Evolutionary conservation across 2,329 filamentous ascomycete genomes (phyloP).

Genomic region (Colletotrichum sp.): DNA sequence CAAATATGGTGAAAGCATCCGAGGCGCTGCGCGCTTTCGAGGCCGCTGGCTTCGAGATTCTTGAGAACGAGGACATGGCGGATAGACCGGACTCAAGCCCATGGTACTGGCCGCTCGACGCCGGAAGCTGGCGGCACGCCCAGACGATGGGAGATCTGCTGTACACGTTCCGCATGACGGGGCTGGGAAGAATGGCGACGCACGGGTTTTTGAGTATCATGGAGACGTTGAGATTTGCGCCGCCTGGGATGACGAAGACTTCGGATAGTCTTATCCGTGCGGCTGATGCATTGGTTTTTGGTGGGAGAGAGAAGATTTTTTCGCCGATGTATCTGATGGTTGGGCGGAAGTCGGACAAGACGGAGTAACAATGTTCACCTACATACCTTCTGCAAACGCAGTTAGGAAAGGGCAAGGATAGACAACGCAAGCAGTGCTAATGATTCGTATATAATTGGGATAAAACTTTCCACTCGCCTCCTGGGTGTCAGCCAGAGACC

Average conservation of each 20-base stretch:
- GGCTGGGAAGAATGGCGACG: conserved; percentile 71
- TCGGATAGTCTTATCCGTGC: conserved; percentile 80
- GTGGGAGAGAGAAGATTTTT: conserved; percentile 84
- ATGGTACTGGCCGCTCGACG: conserved; percentile 86
- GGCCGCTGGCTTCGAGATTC: conserved; percentile 83
- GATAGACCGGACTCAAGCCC: conserved; percentile 75
- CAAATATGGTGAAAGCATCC: conserved; percentile 91
- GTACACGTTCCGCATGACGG: conserved; percentile 85
- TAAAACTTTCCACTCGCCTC: neutral
- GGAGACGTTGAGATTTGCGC: conserved; percentile 74
- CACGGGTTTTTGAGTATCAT: conserved; percentile 76
- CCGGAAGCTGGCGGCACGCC: conserved; percentile 80
- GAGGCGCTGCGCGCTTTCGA: conserved; percentile 86
- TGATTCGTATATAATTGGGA: rapidly evolving
- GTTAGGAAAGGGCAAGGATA: conserved; percentile 26
- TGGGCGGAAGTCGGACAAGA: conserved; percentile 72
- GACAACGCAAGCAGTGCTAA: rapidly evolving
- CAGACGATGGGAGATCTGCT: conserved; percentile 74
- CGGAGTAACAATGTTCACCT: neutral
- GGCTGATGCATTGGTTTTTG: conserved; percentile 81
- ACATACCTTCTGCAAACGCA: rapidly evolving
- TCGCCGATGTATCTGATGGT: conserved; percentile 97
- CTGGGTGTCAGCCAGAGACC: rapidly evolving
- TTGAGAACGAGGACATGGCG: conserved; percentile 87
- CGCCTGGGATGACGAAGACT: conserved; percentile 83